These are phyloP conservation scores for Saccharomycopsis sp. DNA, from an alignment of 805 yeast genomes.

Conservation along the genomic window DNA sequence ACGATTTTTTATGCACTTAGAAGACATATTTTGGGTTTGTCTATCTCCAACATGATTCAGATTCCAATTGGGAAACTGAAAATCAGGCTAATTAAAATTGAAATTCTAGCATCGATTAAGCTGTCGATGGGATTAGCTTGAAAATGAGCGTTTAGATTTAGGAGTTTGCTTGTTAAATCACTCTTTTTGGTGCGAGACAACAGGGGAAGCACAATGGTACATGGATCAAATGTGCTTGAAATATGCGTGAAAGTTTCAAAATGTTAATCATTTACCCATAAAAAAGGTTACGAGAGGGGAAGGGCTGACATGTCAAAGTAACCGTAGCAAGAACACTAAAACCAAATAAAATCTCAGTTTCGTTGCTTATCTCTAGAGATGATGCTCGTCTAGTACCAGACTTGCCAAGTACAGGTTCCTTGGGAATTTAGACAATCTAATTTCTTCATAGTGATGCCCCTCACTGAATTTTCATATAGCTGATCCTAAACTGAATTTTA, in stretches of 20 bases:
- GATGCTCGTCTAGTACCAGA: neutral
- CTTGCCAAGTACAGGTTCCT: neutral
- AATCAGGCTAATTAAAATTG: neutral
- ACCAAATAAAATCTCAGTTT: neutral
- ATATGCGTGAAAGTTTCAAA: neutral
- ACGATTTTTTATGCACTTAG: neutral
- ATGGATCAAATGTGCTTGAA: no score
- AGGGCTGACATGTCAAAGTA: neutral
- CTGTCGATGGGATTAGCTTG: no score
- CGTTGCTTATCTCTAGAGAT: no score
- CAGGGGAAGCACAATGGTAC: neutral
- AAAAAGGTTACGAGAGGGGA: neutral
- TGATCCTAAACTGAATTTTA: neutral
- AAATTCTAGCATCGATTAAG: no score
- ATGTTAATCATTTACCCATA: neutral
- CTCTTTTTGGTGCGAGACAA: neutral
- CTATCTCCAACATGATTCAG: neutral
- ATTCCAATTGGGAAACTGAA: neutral
- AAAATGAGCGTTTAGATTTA: no score
- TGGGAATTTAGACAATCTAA: neutral
- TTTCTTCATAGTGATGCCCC: neutral
- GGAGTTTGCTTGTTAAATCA: neutral
- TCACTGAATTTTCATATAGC: neutral
- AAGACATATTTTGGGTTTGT: neutral
- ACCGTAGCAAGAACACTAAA: neutral